Conservation (phyloP, 1,139 yeast genomes). For the Kurtzmaniella natalensis region DNA sequence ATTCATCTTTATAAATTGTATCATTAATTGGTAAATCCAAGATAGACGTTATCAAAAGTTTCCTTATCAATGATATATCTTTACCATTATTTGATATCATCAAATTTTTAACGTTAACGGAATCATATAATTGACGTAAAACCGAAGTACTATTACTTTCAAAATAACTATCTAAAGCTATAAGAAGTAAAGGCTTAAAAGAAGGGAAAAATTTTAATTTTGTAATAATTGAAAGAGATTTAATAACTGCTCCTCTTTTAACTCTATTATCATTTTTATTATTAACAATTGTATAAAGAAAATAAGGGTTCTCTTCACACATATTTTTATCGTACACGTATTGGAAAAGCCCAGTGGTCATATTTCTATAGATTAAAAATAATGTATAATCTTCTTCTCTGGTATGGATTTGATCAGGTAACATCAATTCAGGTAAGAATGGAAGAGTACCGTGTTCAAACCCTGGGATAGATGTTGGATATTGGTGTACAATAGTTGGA, state of each 20-base stretch:
- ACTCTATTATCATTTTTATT: conserved; percentile 43
- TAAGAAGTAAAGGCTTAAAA: conserved; percentile 53
- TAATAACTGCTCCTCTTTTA: conserved; percentile 53
- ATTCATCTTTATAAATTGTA: conserved; percentile 38
- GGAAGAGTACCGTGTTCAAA: conserved; percentile 24
- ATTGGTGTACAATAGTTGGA: conserved; percentile 45
- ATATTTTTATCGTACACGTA: conserved; percentile 27
- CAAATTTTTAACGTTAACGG: conserved; percentile 34
- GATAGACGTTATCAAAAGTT: conserved; percentile 40
- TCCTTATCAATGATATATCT: conserved; percentile 29
- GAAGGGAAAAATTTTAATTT: conserved; percentile 49
- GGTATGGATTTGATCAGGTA: conserved; percentile 60
- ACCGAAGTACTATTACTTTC: conserved; percentile 18
- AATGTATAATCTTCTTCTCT: conserved; percentile 59
- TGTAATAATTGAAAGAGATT: conserved; percentile 53
- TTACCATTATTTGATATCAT: conserved; percentile 18
- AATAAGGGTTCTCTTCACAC: conserved; percentile 44
- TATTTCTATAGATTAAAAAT: conserved; percentile 45
- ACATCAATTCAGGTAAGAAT: conserved; percentile 54
- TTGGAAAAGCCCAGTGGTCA: conserved; percentile 37
- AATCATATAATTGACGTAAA: conserved; percentile 26
- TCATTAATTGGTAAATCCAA: conserved; percentile 45
- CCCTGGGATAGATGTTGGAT: conserved; percentile 47
- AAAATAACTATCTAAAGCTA: conserved; percentile 49
- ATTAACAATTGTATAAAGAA: conserved; percentile 52